These are phyloP conservation scores for Setaria viridis DNA, from an alignment of 202 grass and related monocot species.

Conservation along the genomic window DNA sequence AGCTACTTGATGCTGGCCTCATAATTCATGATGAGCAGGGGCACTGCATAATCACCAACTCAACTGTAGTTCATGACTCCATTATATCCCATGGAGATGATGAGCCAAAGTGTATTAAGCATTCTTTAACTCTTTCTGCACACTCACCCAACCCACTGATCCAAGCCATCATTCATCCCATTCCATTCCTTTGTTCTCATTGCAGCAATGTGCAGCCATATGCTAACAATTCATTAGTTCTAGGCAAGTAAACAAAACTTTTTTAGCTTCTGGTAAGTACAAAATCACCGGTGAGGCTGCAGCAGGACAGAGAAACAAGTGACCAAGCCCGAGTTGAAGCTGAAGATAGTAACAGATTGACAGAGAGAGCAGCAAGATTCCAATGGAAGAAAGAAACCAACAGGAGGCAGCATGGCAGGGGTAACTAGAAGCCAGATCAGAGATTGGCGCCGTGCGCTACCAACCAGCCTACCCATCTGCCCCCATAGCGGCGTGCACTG, in stretches of 20 bases:
- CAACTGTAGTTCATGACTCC: conserved; percentile 41
- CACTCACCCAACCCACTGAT: conserved; percentile 55
- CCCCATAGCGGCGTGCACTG: conserved; percentile 17
- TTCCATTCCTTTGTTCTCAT: background rate
- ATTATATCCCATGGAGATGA: conserved; percentile 39
- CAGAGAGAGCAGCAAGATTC: conserved; percentile 43
- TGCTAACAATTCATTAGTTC: background rate
- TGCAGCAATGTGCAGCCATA: background rate
- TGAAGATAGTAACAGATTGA: background rate
- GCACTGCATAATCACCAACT: conserved; percentile 50
- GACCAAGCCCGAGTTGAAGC: conserved; percentile 13
- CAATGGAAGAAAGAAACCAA: conserved; percentile 66
- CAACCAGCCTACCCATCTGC: conserved; percentile 50
- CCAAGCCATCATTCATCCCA: conserved; percentile 46
- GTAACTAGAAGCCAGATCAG: conserved; percentile 58
- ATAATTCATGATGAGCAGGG: conserved; percentile 33
- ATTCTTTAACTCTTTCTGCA: conserved; percentile 34
- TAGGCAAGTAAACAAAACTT: background rate
- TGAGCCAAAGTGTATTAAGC: conserved; percentile 7
- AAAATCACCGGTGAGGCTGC: background rate
- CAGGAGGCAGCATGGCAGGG: conserved; percentile 49
- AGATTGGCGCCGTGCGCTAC: conserved; percentile 44
- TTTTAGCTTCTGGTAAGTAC: background rate
- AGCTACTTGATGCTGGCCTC: conserved; percentile 44
- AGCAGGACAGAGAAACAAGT: background rate